These are phyloP conservation scores for Coccomyxa sp. DNA, from an alignment of 139 green algal genomes.

Conservation along the genomic window DNA sequence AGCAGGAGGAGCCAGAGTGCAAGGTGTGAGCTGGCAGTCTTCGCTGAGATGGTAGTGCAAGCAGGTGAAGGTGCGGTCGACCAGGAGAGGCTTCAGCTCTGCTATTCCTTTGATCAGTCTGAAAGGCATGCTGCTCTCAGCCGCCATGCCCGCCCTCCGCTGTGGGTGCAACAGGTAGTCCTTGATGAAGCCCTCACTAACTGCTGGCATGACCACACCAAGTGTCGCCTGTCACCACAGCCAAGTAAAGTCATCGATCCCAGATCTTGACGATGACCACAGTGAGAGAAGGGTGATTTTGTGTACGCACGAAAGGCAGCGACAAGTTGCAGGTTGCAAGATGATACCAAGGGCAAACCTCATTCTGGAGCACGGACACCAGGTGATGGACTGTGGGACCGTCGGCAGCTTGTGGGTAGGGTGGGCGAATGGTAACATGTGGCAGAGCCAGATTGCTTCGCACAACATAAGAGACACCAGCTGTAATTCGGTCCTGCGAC, in stretches of 20 bases:
- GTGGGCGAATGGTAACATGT: constrained; percentile 31
- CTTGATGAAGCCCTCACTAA: constrained; percentile 34
- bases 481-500: constrained; percentile 12
- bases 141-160: constrained; percentile 13
- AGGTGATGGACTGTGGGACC: too few species aligned
- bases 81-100: constrained; percentile 19
- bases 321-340: not conserved
- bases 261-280: not conserved
- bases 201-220: constrained; percentile 6
- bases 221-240: constrained; percentile 14
- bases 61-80: constrained; percentile 36
- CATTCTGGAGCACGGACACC: too few species aligned
- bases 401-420: not conserved
- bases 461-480: constrained; percentile 40
- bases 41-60: constrained; percentile 31
- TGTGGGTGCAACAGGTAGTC: constrained; percentile 29
- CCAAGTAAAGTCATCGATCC: not conserved
- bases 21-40: constrained; percentile 7
- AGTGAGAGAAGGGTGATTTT: not conserved
- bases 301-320: not conserved
- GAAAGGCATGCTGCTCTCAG: not conserved
- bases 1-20: not conserved
- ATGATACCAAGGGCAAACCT: not conserved
- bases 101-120: not conserved
- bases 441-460: constrained; percentile 26